phyloP scores from a whole-genome alignment of 768 basidiomycete species.

The Tylopilus plumbeoviolaceoides region DNA sequence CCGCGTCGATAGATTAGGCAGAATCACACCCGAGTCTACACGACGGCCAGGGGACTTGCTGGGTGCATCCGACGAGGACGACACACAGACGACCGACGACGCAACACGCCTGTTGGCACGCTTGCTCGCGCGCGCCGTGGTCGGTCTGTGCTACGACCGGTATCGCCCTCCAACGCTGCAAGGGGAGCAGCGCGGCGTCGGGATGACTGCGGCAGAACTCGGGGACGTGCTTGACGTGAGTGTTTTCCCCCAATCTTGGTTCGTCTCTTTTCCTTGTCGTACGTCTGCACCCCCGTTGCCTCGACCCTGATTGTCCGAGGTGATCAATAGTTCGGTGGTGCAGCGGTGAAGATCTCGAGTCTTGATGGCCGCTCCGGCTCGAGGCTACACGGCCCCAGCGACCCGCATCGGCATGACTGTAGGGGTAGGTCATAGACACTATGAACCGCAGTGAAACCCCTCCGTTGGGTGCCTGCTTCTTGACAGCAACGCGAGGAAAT shows the following conservation, averaged over 20 bases:
- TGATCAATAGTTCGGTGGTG: conserved; percentile 6
- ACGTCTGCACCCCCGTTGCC: conserved; percentile 4
- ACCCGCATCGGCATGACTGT: conserved; percentile 13
- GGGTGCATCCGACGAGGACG: conserved; percentile 1
- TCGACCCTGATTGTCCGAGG: conserved; percentile 17
- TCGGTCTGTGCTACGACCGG: conserved; percentile 22
- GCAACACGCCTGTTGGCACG: conserved; percentile 16
- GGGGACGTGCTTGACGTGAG: conserved; percentile 33
- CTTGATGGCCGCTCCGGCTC: not conserved
- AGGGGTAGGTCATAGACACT: not conserved
- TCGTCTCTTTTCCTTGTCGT: not conserved
- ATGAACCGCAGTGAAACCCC: not conserved
- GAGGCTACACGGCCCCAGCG: conserved; percentile 4
- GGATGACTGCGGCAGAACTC: conserved; percentile 29
- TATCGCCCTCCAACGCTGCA: conserved; percentile 10
- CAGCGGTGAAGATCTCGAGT: conserved; percentile 16
- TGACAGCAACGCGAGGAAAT: conserved; percentile 3
- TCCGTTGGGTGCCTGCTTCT: conserved; percentile 3
- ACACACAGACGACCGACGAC: not conserved
- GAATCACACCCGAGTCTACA: conserved; percentile 3
- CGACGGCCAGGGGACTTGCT: not conserved
- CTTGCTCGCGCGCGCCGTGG: conserved; percentile 20
- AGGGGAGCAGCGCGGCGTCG: conserved; percentile 8
- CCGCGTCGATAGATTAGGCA: conserved; percentile 14
- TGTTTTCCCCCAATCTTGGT: conserved; percentile 2